Evolutionary conservation across 176 grass and related monocot species (phyloP).

Genomic region (Rhynchospora breviuscula): DNA sequence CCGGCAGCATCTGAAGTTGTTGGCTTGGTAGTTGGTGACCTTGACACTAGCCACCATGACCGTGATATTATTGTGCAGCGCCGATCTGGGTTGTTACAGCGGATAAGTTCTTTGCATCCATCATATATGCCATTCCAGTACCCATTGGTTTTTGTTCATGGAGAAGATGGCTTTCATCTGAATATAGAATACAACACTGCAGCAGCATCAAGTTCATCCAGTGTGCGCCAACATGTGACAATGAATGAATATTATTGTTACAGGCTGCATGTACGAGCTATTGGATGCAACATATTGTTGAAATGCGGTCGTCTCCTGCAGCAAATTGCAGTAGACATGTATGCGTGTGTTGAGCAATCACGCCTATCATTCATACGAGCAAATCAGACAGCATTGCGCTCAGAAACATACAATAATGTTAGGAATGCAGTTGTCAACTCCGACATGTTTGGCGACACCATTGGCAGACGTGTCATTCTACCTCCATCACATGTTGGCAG

Average conservation of each 20-base stretch:
- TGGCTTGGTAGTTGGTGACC: conserved; percentile 16
- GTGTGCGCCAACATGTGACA: neutral
- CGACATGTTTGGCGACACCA: neutral
- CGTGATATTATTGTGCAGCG: conserved; percentile 26
- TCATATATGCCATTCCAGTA: conserved; percentile 25
- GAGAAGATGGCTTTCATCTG: conserved; percentile 30
- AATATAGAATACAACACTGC: neutral
- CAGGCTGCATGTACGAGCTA: neutral
- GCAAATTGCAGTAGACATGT: conserved; percentile 12
- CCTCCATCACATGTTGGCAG: conserved; percentile 15
- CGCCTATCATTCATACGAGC: conserved; percentile 2
- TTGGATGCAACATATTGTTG: neutral
- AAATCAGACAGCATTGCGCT: conserved; percentile 16
- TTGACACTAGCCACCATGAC: neutral
- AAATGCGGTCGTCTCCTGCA: neutral
- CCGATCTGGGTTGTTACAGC: neutral
- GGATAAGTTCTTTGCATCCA: neutral
- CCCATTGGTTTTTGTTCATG: conserved; percentile 25
- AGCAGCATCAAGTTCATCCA: neutral
- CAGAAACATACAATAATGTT: conserved; percentile 4
- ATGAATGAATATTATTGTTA: conserved; percentile 31
- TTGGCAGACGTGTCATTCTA: conserved; percentile 27
- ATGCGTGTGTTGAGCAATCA: neutral
- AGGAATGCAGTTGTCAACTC: conserved; percentile 20
- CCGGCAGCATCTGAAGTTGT: conserved; percentile 19